Percentiles rank a stretch among this genome's conserved stretches.
phyloP scores from a whole-genome alignment of 805 yeast genomes.

The Barnettozyma sp. region DNA sequence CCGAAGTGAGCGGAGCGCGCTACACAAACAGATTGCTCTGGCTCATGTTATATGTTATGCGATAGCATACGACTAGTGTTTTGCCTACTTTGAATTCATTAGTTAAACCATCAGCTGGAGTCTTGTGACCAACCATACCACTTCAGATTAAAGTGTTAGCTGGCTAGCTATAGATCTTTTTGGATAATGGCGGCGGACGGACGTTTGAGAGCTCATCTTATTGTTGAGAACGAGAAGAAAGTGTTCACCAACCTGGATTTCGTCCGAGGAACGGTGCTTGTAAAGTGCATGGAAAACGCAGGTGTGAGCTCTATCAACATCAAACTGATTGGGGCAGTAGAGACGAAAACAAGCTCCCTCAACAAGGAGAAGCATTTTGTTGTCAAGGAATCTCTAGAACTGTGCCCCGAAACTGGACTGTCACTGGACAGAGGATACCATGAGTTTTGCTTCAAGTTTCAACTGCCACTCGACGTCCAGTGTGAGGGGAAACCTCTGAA shows the following conservation, averaged over 20 bases:
- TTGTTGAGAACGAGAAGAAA: neutral
- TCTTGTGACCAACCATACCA: too few relatives aligned
- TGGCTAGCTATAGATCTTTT: too few relatives aligned
- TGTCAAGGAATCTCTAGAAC: neutral
- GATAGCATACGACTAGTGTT: too few relatives aligned
- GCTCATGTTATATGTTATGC: too few relatives aligned
- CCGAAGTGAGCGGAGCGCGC: too few relatives aligned
- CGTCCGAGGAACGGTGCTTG: neutral
- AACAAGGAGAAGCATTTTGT: constrained; percentile 2
- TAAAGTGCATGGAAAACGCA: neutral
- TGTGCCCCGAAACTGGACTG: neutral
- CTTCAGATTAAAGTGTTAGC: too few relatives aligned
- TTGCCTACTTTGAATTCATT: too few relatives aligned
- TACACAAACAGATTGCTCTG: too few relatives aligned
- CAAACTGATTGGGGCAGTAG: neutral
- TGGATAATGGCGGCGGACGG: too few relatives aligned
- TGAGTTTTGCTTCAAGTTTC: constrained; percentile 1
- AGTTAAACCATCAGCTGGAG: too few relatives aligned
- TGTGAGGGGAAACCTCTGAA: neutral
- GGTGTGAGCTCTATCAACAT: neutral
- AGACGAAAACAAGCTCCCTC: neutral
- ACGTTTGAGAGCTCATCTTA: neutral
- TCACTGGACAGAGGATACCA: neutral
- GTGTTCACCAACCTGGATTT: constrained; percentile 2
- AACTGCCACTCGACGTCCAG: constrained; percentile 1